Evolutionary conservation across 805 yeast species (phyloP), one percentile per base, ranked within the genome.

Genomic region (Candida corydali): DNA sequence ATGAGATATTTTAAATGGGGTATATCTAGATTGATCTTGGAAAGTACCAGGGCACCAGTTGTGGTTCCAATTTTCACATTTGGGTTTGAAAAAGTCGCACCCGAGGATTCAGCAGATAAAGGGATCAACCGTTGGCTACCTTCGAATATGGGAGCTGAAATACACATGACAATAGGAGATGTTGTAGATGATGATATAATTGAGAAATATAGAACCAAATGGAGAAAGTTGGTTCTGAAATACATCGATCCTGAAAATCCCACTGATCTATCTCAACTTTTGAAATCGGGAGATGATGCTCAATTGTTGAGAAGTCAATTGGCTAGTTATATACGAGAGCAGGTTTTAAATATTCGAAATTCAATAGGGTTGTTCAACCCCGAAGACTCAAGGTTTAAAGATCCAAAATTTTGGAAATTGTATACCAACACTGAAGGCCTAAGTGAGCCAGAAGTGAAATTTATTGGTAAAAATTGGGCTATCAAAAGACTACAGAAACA

Each of bases 1-100:
- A 86, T 93, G 93, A 69, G 96, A 44, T 91, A 86, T 59, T 91
- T 93, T 69, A 82, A 86, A 54, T 91, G 98, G 98, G 98, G 98
- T 0, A 80, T 88, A 1, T 76, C 95, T 2, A 70, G 98, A 46
- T 55, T 89, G 47, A 70, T 93, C 4, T 61, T 93, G 38, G 98
- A 91, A 57, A 69, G 94, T 8, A 80, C 91, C 0, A 73, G 75
- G 41, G 78, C 91, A 0, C 98, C 98, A 0, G 77, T 89, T 1
- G 76, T 91, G 11, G 78, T 93, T 11, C 98, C 98, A 1, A 82
- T 91, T 12, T 91, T 81, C 52, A 66, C 86, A 4, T 74, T 79
- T 34, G 98, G 98, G 0, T 84, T 91, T 50, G 96, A 91, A 54
- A 78, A 82, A 51, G 75, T 89, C 17, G 81, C 83, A 8, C 95